Percentiles rank a stretch among this genome's conserved stretches.
Conservation (phyloP, 768 basidiomycete genomes). For the Leccinum olivaceopallidum region DNA sequence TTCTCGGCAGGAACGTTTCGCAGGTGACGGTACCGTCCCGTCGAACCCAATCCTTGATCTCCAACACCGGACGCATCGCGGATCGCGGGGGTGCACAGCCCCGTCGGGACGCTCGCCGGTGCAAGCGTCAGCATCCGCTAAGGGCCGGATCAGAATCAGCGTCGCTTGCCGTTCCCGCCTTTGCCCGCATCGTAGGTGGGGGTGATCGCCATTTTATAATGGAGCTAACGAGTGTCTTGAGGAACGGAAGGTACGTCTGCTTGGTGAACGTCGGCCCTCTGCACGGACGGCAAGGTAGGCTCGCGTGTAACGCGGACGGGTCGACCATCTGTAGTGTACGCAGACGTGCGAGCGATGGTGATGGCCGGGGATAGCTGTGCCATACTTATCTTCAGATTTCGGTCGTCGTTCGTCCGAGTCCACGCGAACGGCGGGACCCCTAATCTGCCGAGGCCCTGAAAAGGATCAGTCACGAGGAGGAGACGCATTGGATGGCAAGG, state of each 20-base stretch:
- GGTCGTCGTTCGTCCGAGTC: neutral
- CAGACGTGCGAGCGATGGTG: conserved; percentile 36
- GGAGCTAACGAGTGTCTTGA: conserved; percentile 78
- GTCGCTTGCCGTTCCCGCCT: conserved; percentile 45
- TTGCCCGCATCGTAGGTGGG: conserved; percentile 27
- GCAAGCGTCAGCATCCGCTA: conserved; percentile 70
- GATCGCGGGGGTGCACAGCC: conserved; percentile 81
- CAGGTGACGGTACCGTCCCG: too few species aligned
- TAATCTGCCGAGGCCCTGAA: conserved; percentile 80
- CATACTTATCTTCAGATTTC: conserved; percentile 49
- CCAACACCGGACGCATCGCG: conserved; percentile 33
- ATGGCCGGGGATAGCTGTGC: conserved; percentile 52
- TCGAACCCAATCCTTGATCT: too few species aligned
- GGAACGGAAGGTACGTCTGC: conserved; percentile 78
- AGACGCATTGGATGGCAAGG: neutral
- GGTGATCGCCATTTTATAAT: conserved; percentile 79
- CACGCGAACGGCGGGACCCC: conserved; percentile 45
- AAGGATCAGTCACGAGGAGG: neutral
- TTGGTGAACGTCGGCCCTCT: conserved; percentile 57
- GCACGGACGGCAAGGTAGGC: conserved; percentile 44
- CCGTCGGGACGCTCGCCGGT: conserved; percentile 69
- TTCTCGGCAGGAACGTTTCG: too few species aligned
- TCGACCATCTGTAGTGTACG: conserved; percentile 33
- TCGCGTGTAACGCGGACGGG: conserved; percentile 41
- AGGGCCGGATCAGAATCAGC: conserved; percentile 61